Percentiles rank a stretch among this genome's conserved stretches.
Conservation (phyloP, 2,329 filamentous ascomycete genomes). For the Polychaeton citri region DNA sequence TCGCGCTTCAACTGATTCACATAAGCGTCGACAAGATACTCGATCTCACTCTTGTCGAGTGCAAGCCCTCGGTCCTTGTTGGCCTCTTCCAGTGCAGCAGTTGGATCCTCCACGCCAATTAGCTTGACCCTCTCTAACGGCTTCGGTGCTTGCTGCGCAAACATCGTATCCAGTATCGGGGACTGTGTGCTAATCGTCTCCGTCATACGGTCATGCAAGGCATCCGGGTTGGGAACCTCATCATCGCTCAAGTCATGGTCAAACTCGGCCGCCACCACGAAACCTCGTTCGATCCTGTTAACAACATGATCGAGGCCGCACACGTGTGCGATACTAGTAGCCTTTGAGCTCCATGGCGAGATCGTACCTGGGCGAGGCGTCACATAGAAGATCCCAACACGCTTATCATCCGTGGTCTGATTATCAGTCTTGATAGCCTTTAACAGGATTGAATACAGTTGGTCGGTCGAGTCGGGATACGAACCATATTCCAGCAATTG, state of each 20-base stretch:
- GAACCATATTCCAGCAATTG: conserved; percentile 50
- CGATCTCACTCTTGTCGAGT: conserved; percentile 76
- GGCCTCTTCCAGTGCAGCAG: conserved; percentile 63
- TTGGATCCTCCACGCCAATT: conserved; percentile 31
- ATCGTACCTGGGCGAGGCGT: conserved; percentile 68
- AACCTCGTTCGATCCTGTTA: conserved; percentile 74
- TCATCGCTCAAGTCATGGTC: conserved; percentile 32
- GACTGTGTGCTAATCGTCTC: conserved; percentile 57
- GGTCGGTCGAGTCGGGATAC: conserved; percentile 31
- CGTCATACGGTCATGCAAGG: conserved; percentile 90
- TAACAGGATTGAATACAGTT: conserved; percentile 30
- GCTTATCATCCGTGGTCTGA: conserved; percentile 34
- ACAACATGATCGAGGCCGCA: conserved; percentile 64
- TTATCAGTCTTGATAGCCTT: conserved; percentile 37
- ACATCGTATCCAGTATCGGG: conserved; percentile 64
- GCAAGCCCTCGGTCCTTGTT: conserved; percentile 76
- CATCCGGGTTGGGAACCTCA: conserved; percentile 49
- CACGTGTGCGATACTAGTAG: conserved; percentile 83
- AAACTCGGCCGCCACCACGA: conserved; percentile 57
- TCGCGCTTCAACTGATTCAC: conserved; percentile 48
- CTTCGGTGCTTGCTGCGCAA: conserved; percentile 52
- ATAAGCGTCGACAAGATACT: conserved; percentile 83
- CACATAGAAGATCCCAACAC: conserved; percentile 53
- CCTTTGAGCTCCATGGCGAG: conserved; percentile 95
- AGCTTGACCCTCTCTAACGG: conserved; percentile 66